Base-by-base conservation (phyloP, 192 early-diverging fungal genomes). In the Linnemannia hyalina region DNA sequence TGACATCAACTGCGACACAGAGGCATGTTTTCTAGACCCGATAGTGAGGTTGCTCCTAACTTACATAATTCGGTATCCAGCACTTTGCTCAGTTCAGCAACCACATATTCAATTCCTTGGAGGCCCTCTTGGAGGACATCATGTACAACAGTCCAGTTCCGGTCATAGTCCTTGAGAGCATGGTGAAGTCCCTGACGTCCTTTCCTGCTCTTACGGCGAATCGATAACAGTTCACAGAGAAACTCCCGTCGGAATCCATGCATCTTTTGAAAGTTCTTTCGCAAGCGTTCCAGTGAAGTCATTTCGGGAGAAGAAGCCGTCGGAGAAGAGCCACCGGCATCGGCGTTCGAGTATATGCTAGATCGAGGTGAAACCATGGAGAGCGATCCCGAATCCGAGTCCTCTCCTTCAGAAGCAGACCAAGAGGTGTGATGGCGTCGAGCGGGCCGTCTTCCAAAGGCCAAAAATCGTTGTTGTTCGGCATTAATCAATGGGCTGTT, bases 171-270 rank as follows among this genome's bases (percentile, higher is more conserved):
- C 75, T 80, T 89, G 29, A 88, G 70, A 42, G 81, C 81, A 65
- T 65, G 60, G 52, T 82, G 79, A 10, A 89, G 40, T 70, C 85
- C 89, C 42, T 92, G 76, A 26, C 90, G 86, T 46, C 91, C 89
- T 35, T 89, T 80, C 41, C 92, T 76, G 71, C 88, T 92, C 75
- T 92, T 90, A 40, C 92, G 83, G 26, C 92, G 81, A 65, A 86
- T 86, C 29, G 90, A 87, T 42, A 93, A 46, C 11, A 93, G 80
- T 32, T 93, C 90, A 40, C 90, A 85, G 42, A 93, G 74, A 77
- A 88, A 92, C 71, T 93, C 90, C n/a, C 92, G 83, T n/a, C 92
- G 81, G 52, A 89, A 89, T n/a, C 76, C 46, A 81, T 93, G 91
- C 92, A 91, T 91, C 49, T 76, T 70, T 54, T 90, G 88, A 69